These are phyloP conservation scores for Anthostomella pinea DNA, from an alignment of 2,329 filamentous ascomycete genomes.

Conservation along the genomic window DNA sequence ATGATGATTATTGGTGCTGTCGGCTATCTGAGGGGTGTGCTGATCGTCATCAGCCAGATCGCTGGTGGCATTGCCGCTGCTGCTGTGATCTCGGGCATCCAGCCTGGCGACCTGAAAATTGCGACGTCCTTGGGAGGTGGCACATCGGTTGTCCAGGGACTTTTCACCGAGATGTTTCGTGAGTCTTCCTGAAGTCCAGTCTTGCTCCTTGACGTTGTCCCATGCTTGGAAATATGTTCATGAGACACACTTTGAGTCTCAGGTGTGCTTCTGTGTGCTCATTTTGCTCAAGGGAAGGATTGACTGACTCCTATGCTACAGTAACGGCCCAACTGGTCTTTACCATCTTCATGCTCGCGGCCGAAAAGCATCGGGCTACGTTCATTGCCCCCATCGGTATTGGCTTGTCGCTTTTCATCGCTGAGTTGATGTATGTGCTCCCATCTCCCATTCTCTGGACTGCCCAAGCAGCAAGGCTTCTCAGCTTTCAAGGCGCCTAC, in stretches of 20 bases:
- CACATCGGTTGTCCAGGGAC: conserved; percentile 39
- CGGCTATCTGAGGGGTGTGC: conserved; percentile 35
- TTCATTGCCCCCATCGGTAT: conserved; percentile 62
- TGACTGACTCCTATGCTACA: no score
- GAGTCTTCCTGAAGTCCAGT: no score
- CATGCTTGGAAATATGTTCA: no score
- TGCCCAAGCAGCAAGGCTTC: no score
- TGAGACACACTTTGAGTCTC: no score
- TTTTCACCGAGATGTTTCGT: conserved; percentile 39
- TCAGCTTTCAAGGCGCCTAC: neutral
- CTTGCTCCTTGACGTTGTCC: no score
- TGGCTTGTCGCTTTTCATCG: conserved; percentile 58
- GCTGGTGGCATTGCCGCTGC: conserved; percentile 48
- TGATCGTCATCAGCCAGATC: conserved; percentile 48
- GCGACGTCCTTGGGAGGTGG: conserved; percentile 43
- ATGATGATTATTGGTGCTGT: conserved; percentile 46
- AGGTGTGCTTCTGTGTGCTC: no score
- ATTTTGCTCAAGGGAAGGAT: no score
- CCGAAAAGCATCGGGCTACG: conserved; percentile 61
- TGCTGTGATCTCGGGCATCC: conserved; percentile 44
- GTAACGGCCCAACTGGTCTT: conserved; percentile 52
- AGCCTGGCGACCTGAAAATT: conserved; percentile 47
- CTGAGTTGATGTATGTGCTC: conserved; percentile 33
- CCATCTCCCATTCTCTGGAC: no score
- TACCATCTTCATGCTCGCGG: conserved; percentile 57